Evolutionary conservation across 163 green algal genomes (phyloP), one percentile per base, ranked within the genome.

Genomic region (Scenedesmus sp.): DNA sequence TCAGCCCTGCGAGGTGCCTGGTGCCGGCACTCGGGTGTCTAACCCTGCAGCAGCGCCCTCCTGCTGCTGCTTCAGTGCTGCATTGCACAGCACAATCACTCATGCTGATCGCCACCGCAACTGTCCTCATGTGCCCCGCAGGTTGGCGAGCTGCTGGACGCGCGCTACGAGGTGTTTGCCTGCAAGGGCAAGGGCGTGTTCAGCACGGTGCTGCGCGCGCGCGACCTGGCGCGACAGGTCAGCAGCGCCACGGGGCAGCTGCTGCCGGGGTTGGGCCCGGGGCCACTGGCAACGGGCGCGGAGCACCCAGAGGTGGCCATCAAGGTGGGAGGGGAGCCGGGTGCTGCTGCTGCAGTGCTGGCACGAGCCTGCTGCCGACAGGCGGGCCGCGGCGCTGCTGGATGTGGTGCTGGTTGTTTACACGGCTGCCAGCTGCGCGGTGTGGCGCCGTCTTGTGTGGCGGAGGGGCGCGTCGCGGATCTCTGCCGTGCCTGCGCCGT

Each of bases 161-260:
- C 88, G 20, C 95, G 97, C 16, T 99, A 99, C 91, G 96, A 99
- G 93, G 96, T 99, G 91, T 98, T 96, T 88, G 95, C 96, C 24
- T 95, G 61, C 65, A 97, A 97, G 35, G 96, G 98, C 87, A 97
- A 97, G 91, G 98, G 98, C 59, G 98, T 99, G 15, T 99, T 99
- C 94, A 97, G 91, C 65, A 97, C 94, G 26, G 98, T 99, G 68
- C 93, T 99, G 90, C 95, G 96, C 30, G 98, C 98, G 0, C 92
- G 95, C 0, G 98, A 99, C 92, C 73, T 95, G 89, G 89, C 90
- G 73, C 33, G 42, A 2, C 40, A 90, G 56, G 80, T 90, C 79
- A 81, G 44, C 79, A 56, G 24, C 44, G 78, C 90, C 78, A 65
- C 90, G 24, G 43, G 53, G 26, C 81, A 90, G 61, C 51, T 80